Evolutionary conservation across 257 asterid species (phyloP).

Genomic region (Leonotis leonurus): DNA sequence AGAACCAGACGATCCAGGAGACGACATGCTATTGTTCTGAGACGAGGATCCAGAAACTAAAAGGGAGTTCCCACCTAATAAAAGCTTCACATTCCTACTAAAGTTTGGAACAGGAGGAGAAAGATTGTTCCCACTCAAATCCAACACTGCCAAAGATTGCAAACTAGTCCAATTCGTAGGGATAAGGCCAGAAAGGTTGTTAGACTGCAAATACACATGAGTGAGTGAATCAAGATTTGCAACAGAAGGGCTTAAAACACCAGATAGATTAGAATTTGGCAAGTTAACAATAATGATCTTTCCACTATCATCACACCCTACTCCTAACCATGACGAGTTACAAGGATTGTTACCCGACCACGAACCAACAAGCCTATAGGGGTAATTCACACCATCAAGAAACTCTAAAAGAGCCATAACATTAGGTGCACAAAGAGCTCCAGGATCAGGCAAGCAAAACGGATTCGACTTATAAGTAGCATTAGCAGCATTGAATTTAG

Average conservation of each 20-base stretch:
- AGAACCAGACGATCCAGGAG: slow-evolving; percentile 19
- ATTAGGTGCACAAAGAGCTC: slow-evolving; percentile 47
- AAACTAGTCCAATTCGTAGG: slow-evolving; percentile 58
- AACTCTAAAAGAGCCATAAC: slow-evolving; percentile 66
- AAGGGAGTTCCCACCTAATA: slow-evolving; percentile 44
- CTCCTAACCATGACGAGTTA: slow-evolving; percentile 52
- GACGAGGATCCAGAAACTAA: slow-evolving; percentile 34
- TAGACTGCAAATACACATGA: slow-evolving; percentile 43
- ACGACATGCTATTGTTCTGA: slow-evolving; percentile 17
- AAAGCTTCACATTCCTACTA: slow-evolving; percentile 32
- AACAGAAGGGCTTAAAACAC: slow-evolving; percentile 59
- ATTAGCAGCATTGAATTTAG: slow-evolving; percentile 53
- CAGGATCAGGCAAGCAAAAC: slow-evolving; percentile 47
- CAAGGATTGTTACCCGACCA: slow-evolving; percentile 84
- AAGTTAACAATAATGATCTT: slow-evolving; percentile 45
- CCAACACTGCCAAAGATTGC: slow-evolving; percentile 50
- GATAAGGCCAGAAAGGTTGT: slow-evolving; percentile 53
- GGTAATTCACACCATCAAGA: slow-evolving; percentile 72
- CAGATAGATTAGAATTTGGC: slow-evolving; percentile 54
- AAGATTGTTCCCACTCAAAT: slow-evolving; percentile 57
- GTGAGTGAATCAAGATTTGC: slow-evolving; percentile 56
- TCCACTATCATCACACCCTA: slow-evolving; percentile 45
- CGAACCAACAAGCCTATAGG: slow-evolving; percentile 51
- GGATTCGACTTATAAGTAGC: slow-evolving; percentile 43
- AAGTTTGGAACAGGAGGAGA: slow-evolving; percentile 70